Conservation (phyloP, 495 filamentous ascomycete species). For the Tuber brumale region DNA sequence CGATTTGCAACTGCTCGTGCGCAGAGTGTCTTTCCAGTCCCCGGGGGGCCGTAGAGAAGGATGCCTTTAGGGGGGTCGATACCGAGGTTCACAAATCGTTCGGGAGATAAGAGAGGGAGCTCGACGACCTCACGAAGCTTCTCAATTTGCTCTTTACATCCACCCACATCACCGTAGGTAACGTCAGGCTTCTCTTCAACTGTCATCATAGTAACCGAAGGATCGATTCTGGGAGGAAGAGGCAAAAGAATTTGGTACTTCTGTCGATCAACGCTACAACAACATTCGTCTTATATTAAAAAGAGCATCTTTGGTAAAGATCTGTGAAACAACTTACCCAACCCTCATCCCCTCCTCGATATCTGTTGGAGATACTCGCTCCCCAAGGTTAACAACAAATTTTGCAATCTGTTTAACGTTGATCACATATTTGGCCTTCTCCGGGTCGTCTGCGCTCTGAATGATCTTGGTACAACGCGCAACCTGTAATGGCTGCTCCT, state of each 20-base stretch:
- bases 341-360: constrained; percentile 99
- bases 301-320: neutral
- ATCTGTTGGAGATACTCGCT: constrained; percentile 94
- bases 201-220: constrained; percentile 99
- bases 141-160: constrained; percentile 99
- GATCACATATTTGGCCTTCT: constrained; percentile 99
- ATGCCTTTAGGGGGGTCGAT: constrained; percentile 98
- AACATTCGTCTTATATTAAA: constrained; percentile 7
- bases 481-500: constrained; percentile 96
- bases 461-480: constrained; percentile 99
- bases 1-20: constrained; percentile 94
- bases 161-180: constrained; percentile 96
- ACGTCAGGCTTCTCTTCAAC: constrained; percentile 99
- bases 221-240: constrained; percentile 98
- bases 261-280: constrained; percentile 80
- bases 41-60: constrained; percentile 90
- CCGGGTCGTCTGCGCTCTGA: constrained; percentile 86
- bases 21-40: constrained; percentile 96
- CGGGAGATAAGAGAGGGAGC: constrained; percentile 92
- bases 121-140: constrained; percentile 98
- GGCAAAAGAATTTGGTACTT: constrained; percentile 98
- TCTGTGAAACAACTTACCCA: constrained; percentile 52
- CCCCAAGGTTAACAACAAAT: constrained; percentile 96
- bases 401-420: constrained; percentile 99
- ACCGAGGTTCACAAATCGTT: constrained; percentile 93